A percentile compares a stretch with the other conserved stretches of the same genome.
These are phyloP conservation scores for Pleurotus platypus DNA, from an alignment of 768 basidiomycete genomes.

Conservation along the genomic window DNA sequence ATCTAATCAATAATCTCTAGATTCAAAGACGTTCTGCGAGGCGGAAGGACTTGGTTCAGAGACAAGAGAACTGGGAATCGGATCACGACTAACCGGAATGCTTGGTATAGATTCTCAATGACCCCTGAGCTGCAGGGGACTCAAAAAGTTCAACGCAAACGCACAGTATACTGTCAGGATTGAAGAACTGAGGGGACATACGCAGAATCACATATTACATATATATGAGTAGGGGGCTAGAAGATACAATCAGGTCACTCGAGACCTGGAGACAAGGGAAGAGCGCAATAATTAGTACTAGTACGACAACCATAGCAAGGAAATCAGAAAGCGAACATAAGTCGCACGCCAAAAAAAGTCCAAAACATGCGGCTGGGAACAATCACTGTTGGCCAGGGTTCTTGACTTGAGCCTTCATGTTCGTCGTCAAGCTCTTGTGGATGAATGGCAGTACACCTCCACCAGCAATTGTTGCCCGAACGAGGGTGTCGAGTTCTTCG, in stretches of 20 bases:
- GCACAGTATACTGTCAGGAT: not conserved
- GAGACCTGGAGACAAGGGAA: not conserved
- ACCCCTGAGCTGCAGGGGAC: no score
- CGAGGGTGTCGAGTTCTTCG: constrained; percentile 94
- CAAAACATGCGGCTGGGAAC: not conserved
- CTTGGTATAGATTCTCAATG: no score
- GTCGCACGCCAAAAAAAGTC: not conserved
- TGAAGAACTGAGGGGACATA: not conserved
- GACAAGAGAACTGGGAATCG: no score
- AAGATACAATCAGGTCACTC: constrained; percentile 1
- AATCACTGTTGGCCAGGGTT: constrained; percentile 29
- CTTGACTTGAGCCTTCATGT: constrained; percentile 44
- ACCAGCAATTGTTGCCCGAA: constrained; percentile 90
- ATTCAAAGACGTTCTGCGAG: no score
- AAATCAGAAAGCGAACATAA: not conserved
- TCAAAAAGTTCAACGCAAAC: not conserved
- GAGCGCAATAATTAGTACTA: constrained; percentile 6
- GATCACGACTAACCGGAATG: no score
- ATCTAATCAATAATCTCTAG: not conserved
- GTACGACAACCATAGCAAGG: constrained; percentile 1
- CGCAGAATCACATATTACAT: not conserved
- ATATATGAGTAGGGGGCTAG: not conserved
- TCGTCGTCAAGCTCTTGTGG: constrained; percentile 74
- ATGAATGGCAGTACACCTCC: constrained; percentile 88
- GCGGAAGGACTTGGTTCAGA: no score